phyloP scores from a whole-genome alignment of 192 early-diverging fungal species.

The Backusella tuberculispora region DNA sequence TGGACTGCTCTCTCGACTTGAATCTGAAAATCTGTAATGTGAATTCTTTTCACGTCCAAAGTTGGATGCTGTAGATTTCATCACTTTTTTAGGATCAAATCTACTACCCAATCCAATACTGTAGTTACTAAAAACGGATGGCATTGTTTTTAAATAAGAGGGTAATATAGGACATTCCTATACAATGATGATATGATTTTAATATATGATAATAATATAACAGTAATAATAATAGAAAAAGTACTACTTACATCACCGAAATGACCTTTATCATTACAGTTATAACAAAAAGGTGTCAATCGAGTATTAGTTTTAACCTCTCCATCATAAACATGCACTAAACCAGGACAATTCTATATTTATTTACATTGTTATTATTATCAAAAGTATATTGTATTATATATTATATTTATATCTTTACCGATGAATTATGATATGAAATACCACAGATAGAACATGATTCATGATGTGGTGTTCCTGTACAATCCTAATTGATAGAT shows the following conservation, averaged over 20 bases:
- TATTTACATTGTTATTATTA: background rate
- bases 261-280: slow-evolving; percentile 1
- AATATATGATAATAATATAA: background rate
- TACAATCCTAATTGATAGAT: background rate
- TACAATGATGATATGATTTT: no score
- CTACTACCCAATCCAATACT: background rate
- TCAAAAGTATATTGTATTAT: background rate
- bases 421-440: background rate
- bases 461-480: no score
- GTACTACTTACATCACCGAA: slow-evolving; percentile 1
- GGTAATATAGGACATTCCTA: background rate
- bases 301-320: background rate
- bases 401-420: background rate
- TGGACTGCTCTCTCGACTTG: no score
- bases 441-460: background rate
- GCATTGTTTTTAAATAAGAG: no score
- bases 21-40: no score
- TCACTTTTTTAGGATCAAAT: background rate
- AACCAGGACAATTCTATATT: slow-evolving; percentile 8
- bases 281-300: background rate
- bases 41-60: background rate
- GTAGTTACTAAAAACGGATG: slow-evolving; percentile 15
- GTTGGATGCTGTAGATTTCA: background rate
- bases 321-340: background rate
- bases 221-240: background rate